phyloP scores from a whole-genome alignment of 2,329 filamentous ascomycete species.

The Cladosporium sp. region DNA sequence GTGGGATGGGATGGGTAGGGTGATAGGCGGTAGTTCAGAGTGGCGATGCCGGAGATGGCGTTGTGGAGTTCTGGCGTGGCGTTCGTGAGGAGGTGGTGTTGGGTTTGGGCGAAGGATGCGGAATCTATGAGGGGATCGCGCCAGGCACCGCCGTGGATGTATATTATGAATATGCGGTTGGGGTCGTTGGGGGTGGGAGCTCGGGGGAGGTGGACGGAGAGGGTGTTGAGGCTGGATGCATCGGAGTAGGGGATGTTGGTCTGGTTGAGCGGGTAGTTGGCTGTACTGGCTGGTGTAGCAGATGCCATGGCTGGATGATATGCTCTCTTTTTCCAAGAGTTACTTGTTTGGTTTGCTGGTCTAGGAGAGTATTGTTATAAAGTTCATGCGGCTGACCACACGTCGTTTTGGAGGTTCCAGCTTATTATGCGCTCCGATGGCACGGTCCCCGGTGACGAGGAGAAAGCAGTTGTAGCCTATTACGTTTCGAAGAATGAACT shows the following conservation, averaged over 20 bases:
- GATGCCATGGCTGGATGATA: neutral
- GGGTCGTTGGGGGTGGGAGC: slow-evolving; percentile 20
- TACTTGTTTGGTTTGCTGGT: no score
- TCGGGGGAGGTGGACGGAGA: slow-evolving; percentile 39
- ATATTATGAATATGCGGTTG: slow-evolving; percentile 32
- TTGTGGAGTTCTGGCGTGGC: slow-evolving; percentile 15
- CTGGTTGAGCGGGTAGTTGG: slow-evolving; percentile 12
- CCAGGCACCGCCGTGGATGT: slow-evolving; percentile 49
- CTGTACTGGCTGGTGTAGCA: no score
- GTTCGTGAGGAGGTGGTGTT: slow-evolving; percentile 30
- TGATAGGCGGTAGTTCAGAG: slow-evolving; percentile 61
- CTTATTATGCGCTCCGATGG: no score
- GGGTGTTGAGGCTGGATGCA: slow-evolving; percentile 35
- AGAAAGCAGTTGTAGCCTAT: no score
- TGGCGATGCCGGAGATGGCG: slow-evolving; percentile 56
- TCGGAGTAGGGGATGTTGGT: slow-evolving; percentile 27
- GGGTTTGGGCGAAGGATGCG: slow-evolving; percentile 33
- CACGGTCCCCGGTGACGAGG: no score
- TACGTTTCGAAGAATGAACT: no score
- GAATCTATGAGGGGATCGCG: slow-evolving; percentile 41
- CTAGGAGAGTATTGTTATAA: no score
- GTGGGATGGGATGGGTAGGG: slow-evolving; percentile 41
- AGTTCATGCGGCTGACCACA: no score
- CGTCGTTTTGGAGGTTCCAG: no score
- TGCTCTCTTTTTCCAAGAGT: no score